Percentiles rank a stretch among this genome's conserved stretches.
phyloP scores from a whole-genome alignment of 768 basidiomycete species.

The Neoboletus subvelutipes region DNA sequence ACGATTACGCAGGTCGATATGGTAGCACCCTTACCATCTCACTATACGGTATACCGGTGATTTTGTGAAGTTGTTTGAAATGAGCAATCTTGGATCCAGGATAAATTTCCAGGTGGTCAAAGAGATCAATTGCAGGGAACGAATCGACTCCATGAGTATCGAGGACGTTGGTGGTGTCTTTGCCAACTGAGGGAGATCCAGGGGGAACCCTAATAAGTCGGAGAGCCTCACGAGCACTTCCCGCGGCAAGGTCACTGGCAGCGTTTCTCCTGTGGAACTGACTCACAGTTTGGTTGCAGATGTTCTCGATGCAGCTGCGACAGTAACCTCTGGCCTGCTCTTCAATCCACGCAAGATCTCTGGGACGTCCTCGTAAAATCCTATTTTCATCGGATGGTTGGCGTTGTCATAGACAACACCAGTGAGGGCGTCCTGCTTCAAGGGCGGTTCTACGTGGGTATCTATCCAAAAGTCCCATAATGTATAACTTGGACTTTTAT shows the following conservation, averaged over 20 bases:
- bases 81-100: slow-evolving; percentile 81
- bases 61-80: slow-evolving; percentile 69
- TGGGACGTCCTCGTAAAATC: slow-evolving; percentile 78
- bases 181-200: slow-evolving; percentile 36
- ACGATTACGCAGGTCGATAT: not conserved
- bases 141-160: slow-evolving; percentile 24
- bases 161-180: slow-evolving; percentile 15
- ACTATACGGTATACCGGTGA: slow-evolving; percentile 73
- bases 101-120: slow-evolving; percentile 74
- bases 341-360: slow-evolving; percentile 63
- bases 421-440: slow-evolving; percentile 42
- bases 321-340: slow-evolving; percentile 41
- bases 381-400: slow-evolving; percentile 36
- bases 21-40: slow-evolving; percentile 61
- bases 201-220: slow-evolving; percentile 52
- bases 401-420: slow-evolving; percentile 28
- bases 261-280: not conserved
- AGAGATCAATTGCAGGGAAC: slow-evolving; percentile 55
- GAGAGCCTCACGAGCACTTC: slow-evolving; percentile 77
- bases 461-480: slow-evolving; percentile 90
- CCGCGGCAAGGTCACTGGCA: not conserved
- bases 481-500: slow-evolving; percentile 59
- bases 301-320: slow-evolving; percentile 79
- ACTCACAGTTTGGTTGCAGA: slow-evolving; percentile 65
- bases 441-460: slow-evolving; percentile 63